Conservation (phyloP, 768 basidiomycete genomes). For the Lactarius sanguifluus region DNA sequence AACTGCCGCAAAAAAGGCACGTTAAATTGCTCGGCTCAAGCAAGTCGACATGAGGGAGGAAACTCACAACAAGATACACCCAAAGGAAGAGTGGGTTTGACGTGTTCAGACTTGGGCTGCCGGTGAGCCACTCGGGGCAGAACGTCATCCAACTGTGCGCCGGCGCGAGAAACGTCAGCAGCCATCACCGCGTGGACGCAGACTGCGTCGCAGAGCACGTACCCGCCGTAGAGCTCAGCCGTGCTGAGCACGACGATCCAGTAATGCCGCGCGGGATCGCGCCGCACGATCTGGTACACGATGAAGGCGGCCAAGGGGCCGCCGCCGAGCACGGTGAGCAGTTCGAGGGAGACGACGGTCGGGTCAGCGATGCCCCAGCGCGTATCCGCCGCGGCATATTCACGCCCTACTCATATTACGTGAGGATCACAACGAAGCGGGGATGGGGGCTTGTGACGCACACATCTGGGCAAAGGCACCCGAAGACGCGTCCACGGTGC, state of each 20-base stretch:
- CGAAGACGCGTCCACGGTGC: constrained; percentile 64
- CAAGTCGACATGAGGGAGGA: constrained; percentile 40
- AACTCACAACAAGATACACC: constrained; percentile 76
- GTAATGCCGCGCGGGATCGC: constrained; percentile 68
- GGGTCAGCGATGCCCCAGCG: constrained; percentile 82
- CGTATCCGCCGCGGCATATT: constrained; percentile 76
- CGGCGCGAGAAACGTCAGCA: too few relatives aligned
- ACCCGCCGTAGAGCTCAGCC: constrained; percentile 79
- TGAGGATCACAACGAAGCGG: constrained; percentile 6
- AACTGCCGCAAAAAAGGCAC: constrained; percentile 45
- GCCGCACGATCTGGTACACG: constrained; percentile 58
- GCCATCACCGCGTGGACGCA: too few relatives aligned
- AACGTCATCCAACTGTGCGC: constrained; percentile 73
- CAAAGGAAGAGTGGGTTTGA: constrained; percentile 71
- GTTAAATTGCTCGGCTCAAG: neutral
- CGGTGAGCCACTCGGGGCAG: constrained; percentile 81
- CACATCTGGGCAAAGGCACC: constrained; percentile 75
- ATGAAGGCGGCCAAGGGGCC: constrained; percentile 76
- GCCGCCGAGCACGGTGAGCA: constrained; percentile 78
- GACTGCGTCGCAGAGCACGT: constrained; percentile 23
- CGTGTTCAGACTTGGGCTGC: constrained; percentile 67
- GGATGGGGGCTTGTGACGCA: constrained; percentile 40
- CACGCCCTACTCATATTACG: constrained; percentile 54
- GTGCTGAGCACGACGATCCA: constrained; percentile 81
- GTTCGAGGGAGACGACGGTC: constrained; percentile 77